phyloP scores from a whole-genome alignment of 768 basidiomycete genomes.

The Xerocomellus intermedius region DNA sequence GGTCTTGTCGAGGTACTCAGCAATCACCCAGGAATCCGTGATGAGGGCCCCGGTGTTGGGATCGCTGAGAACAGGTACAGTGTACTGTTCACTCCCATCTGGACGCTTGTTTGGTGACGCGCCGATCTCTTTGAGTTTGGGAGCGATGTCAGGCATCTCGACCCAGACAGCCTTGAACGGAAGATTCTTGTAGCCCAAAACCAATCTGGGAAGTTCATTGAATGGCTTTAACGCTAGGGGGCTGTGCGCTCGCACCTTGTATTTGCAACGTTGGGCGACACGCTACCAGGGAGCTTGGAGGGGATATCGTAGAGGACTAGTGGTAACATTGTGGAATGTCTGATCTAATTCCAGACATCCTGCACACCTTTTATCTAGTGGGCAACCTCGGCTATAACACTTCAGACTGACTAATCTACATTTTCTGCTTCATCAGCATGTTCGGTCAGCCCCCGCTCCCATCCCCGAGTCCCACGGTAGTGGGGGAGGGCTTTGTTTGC shows the following conservation, averaged over 20 bases:
- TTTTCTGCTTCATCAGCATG: conserved; percentile 2
- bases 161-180: conserved; percentile 35
- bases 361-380: conserved; percentile 1
- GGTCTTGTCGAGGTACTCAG: conserved; percentile 35
- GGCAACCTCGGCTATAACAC: not conserved
- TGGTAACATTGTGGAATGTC: conserved; percentile 17
- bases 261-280: conserved; percentile 41
- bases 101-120: conserved; percentile 15
- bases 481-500: no score
- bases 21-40: conserved; percentile 33
- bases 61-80: conserved; percentile 36
- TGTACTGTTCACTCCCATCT: conserved; percentile 27
- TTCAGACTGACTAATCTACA: not conserved
- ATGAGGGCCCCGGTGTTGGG: conserved; percentile 28
- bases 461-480: no score
- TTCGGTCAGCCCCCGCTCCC: not conserved
- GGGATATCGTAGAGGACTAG: conserved; percentile 39
- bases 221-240: not conserved
- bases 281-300: conserved; percentile 27
- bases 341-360: not conserved
- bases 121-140: conserved; percentile 26
- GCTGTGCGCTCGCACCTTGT: conserved; percentile 27
- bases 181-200: conserved; percentile 33
- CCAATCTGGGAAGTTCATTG: conserved; percentile 22
- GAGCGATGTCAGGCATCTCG: conserved; percentile 34